Base-by-base conservation (phyloP, 108 stramenopile species). In the Phaeodactylum tricornutum region DNA sequence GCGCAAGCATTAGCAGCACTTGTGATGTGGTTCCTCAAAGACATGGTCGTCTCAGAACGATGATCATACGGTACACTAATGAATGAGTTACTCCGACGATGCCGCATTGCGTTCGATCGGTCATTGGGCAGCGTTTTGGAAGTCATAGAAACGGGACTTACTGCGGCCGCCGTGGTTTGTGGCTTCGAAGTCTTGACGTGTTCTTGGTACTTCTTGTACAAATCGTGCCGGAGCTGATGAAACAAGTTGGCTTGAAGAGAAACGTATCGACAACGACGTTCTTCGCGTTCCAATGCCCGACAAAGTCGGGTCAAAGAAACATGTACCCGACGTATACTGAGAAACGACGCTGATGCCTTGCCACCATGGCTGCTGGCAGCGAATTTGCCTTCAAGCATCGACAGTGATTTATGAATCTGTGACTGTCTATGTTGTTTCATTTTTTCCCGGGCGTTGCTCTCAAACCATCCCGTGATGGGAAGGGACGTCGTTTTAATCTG, bases 241-340 rank as follows among this genome's bases (percentile, higher is more conserved):
- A 79, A 53, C 42, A 49, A 57, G 31, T 53, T 30, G 17, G 74
- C 64, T 62, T 90, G 88, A 1, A 57, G 39, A 11, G 84, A 74
- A 0, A 90, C 67, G 39, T 90, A 90, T 6, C 50, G 59, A 59
- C 88, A 90, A 17, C 84, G 67, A 11, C 51, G 23, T 53, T 90
- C 88, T 58, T 90, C 88, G 30, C 84, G 67, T 53, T 78, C 65
- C 43, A 90, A 49, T 1, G 74, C 81, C 4, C 73, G 67, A 51
- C 88, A 83, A 53, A 83, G 47, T 22, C 81, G 62, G 21, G 74
- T 72, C 23, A 90, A 47, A 16, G 79, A 81, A 20, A 81, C 50
- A 57, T 90, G 88, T 15, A 85, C 74, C 7, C 76, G 53, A 14
- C 63, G 67, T 20, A 90, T 67, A 23, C 72, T 42, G 36, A 59